Conservation (phyloP, 306 rosid species). For the Ormosia emarginata region DNA sequence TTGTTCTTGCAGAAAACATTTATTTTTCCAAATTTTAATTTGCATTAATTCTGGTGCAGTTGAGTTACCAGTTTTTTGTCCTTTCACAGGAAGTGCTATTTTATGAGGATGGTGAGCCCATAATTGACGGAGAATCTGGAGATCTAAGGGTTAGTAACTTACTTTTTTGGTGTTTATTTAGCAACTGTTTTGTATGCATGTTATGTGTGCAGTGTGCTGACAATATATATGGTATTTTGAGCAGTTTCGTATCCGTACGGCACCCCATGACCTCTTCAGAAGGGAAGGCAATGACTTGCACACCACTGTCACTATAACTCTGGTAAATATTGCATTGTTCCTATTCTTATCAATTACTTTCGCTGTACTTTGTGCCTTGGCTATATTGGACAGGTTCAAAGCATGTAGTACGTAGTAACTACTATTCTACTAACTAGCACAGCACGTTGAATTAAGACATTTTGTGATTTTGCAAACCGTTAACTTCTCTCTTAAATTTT, state of each 20-base stretch:
- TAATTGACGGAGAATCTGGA: slow-evolving; percentile 92
- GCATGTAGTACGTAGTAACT: background rate
- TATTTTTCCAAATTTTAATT: background rate
- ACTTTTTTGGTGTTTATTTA: background rate
- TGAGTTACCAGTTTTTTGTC: background rate
- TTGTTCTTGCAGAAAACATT: too few species aligned
- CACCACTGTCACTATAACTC: slow-evolving; percentile 34
- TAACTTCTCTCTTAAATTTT: too few species aligned
- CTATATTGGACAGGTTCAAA: background rate
- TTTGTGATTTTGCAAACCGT: background rate
- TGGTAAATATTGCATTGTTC: slow-evolving; percentile 44
- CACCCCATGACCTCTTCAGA: slow-evolving; percentile 78
- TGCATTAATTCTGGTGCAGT: background rate
- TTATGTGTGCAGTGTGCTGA: slow-evolving; percentile 24
- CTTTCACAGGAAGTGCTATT: slow-evolving; percentile 78
- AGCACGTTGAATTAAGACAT: background rate
- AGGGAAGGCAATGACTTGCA: slow-evolving; percentile 70
- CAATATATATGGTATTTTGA: slow-evolving; percentile 13
- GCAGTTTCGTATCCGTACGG: slow-evolving; percentile 87
- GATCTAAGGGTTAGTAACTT: slow-evolving; percentile 69
- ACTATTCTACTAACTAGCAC: background rate
- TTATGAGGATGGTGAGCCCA: slow-evolving; percentile 98
- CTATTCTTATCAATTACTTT: background rate
- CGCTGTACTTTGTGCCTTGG: background rate
- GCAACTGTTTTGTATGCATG: slow-evolving; percentile 3